Conservation (phyloP, 2,329 filamentous ascomycete species). For the Zymoseptoria tritici region DNA sequence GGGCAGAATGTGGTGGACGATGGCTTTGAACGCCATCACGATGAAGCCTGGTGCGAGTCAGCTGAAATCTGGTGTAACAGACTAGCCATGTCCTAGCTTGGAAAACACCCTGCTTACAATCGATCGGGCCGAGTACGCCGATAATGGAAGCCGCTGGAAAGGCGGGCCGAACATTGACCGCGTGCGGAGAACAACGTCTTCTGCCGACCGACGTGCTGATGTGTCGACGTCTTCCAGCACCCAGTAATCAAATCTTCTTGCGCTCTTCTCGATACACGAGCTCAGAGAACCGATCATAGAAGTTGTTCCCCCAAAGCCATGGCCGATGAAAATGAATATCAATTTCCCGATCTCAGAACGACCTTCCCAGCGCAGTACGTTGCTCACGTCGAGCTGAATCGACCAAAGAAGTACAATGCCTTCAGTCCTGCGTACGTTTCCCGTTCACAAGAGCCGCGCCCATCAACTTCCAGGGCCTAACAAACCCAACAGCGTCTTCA, state of each 20-base stretch:
- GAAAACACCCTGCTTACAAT: background rate
- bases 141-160: background rate
- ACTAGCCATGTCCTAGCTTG: background rate
- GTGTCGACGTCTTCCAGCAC: background rate
- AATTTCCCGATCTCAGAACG: background rate
- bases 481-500: conserved; percentile 65
- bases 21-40: too few species aligned
- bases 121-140: background rate
- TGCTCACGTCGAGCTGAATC: conserved; percentile 68
- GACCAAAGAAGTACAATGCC: conserved; percentile 77
- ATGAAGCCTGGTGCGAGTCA: background rate
- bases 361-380: background rate
- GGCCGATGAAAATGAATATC: background rate
- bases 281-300: too few species aligned
- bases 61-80: background rate
- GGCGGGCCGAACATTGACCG: background rate
- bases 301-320: background rate
- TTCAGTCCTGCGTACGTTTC: conserved; percentile 46
- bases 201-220: background rate
- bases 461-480: background rate
- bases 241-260: background rate
- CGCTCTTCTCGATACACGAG: background rate
- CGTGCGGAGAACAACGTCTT: background rate
- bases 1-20: too few species aligned
- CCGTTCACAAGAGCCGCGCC: too few species aligned